These are phyloP conservation scores for Ceratobasidium sp. DNA, from an alignment of 1,284 basidiomycete species.

Conservation along the genomic window DNA sequence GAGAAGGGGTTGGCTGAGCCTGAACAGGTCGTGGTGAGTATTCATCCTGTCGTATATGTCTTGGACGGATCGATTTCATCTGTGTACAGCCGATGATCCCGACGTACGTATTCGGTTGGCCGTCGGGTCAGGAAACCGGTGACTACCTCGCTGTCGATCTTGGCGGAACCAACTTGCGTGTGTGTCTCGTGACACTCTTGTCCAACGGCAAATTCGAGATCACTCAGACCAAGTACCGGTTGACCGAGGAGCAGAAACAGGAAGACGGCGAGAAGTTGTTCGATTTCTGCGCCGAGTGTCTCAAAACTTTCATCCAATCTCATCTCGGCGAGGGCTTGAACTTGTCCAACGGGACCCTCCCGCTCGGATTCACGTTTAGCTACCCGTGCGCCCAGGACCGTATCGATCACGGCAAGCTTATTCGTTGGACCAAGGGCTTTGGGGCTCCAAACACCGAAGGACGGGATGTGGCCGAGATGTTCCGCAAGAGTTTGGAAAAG, in stretches of 20 bases:
- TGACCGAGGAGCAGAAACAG: slow-evolving; percentile 98
- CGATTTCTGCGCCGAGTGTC: slow-evolving; percentile 96
- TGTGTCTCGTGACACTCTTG: slow-evolving; percentile 92
- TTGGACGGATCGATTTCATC: background rate
- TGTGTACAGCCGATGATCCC: slow-evolving; percentile 87
- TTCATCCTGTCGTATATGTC: slow-evolving; percentile 45
- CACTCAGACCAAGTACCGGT: slow-evolving; percentile 95
- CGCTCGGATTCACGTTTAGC: slow-evolving; percentile 89
- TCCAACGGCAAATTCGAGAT: slow-evolving; percentile 97
- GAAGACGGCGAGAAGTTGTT: slow-evolving; percentile 94
- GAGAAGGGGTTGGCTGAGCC: slow-evolving; percentile 85
- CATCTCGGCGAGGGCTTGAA: slow-evolving; percentile 65
- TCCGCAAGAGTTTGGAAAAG: slow-evolving; percentile 81
- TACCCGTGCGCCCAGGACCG: slow-evolving; percentile 71
- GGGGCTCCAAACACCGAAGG: slow-evolving; percentile 93
- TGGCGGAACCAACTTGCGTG: slow-evolving; percentile 94
- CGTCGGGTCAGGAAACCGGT: slow-evolving; percentile 86
- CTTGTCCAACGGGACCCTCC: slow-evolving; percentile 73
- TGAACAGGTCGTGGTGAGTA: slow-evolving; percentile 86
- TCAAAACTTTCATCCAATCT: slow-evolving; percentile 88
- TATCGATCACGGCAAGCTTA: slow-evolving; percentile 94
- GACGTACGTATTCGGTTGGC: slow-evolving; percentile 97
- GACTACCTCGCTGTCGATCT: slow-evolving; percentile 95
- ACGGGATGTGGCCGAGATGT: slow-evolving; percentile 91
- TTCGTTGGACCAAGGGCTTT: slow-evolving; percentile 99